These are phyloP conservation scores for Cryptosporidium parvum DNA, from an alignment of 169 alveolate species.

Conservation along the genomic window DNA sequence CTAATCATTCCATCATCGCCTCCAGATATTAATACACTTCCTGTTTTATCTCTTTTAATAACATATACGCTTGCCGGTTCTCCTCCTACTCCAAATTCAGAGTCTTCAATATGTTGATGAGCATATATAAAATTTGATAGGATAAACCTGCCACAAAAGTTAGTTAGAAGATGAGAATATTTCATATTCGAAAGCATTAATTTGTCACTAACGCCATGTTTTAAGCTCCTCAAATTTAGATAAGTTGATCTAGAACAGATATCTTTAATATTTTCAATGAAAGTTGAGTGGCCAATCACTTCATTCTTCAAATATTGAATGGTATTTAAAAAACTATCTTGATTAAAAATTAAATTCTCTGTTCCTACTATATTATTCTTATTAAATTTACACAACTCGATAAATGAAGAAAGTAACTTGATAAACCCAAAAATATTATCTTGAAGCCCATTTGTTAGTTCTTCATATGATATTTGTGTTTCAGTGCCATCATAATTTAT, in stretches of 20 bases:
- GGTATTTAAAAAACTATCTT: slow-evolving; percentile 17
- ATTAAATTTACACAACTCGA: slow-evolving; percentile 7
- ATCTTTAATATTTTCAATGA: slow-evolving; percentile 8
- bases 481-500: slow-evolving; percentile 47
- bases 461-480: slow-evolving; percentile 31
- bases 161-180: not conserved
- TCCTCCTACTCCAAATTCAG: slow-evolving; percentile 73
- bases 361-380: slow-evolving; percentile 8
- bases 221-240: slow-evolving; percentile 6
- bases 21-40: slow-evolving; percentile 85
- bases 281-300: not conserved
- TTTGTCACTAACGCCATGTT: slow-evolving; percentile 1
- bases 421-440: not conserved
- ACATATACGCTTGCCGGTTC: slow-evolving; percentile 69
- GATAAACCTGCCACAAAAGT: not conserved
- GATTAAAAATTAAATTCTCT: slow-evolving; percentile 32
- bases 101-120: slow-evolving; percentile 67
- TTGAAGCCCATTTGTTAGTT: not conserved
- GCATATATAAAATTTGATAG: slow-evolving; percentile 26
- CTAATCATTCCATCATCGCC: slow-evolving; percentile 86
- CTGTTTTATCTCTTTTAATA: slow-evolving; percentile 78
- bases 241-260: not conserved
- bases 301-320: not conserved
- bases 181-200: not conserved
- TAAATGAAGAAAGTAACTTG: not conserved